A percentile compares a stretch with the other conserved stretches of the same genome.
These are phyloP conservation scores for Silene noctiflora DNA, from an alignment of 179 eudicot genomes.

Conservation along the genomic window DNA sequence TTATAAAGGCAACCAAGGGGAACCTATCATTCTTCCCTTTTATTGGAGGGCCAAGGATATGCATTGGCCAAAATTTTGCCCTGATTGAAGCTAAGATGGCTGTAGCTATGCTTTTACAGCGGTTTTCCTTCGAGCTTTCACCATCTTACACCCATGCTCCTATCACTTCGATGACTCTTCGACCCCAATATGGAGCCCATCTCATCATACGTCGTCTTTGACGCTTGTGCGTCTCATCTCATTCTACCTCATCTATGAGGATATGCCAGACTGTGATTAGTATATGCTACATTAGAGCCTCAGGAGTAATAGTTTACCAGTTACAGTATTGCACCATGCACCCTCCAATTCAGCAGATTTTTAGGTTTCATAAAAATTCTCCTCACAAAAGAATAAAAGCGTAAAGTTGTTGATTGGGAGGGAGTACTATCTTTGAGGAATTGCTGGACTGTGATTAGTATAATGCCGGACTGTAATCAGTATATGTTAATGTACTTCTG, in stretches of 20 bases:
- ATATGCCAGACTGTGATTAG: conserved; percentile 1
- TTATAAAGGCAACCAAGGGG: conserved; percentile 7
- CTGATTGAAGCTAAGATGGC: conserved; percentile 10
- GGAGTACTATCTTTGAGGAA: too few species aligned
- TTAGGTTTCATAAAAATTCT: too few species aligned
- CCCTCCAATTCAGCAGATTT: too few species aligned
- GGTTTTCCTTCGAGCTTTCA: conserved; percentile 39
- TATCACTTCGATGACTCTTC: conserved; percentile 17
- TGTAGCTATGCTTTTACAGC: conserved; percentile 34
- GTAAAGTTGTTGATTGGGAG: too few species aligned
- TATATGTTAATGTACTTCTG: too few species aligned
- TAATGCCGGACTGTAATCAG: too few species aligned
- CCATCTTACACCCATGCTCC: conserved; percentile 52
- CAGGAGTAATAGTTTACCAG: too few species aligned
- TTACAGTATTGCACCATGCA: too few species aligned
- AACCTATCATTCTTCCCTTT: conserved; percentile 43
- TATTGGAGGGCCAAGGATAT: conserved; percentile 27
- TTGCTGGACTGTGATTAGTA: too few species aligned
- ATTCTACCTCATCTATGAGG: conserved; percentile 40
- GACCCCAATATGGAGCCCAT: conserved; percentile 45
- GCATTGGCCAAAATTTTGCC: conserved; percentile 35
- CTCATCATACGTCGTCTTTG: not conserved
- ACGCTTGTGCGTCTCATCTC: not conserved
- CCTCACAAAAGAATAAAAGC: too few species aligned
- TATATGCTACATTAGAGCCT: too few species aligned